Evolutionary conservation across 2,329 filamentous ascomycete species (phyloP).

Genomic region (Fusarium sp.): DNA sequence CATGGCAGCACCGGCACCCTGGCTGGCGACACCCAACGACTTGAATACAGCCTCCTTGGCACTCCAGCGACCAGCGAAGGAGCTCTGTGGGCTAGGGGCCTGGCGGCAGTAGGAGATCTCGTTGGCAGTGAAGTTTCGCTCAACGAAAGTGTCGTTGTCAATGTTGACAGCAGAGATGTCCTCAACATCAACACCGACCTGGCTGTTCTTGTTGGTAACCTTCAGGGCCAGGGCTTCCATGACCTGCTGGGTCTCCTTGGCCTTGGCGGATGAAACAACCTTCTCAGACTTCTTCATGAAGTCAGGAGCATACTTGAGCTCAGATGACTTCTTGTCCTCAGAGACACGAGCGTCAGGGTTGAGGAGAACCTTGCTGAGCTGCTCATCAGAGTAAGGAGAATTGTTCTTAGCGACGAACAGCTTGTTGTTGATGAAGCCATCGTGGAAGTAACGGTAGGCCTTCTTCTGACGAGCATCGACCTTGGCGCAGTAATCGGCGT

Average conservation of each 20-base stretch:
- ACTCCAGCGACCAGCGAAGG: conserved; percentile 95
- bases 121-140: conserved; percentile 89
- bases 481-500: conserved; percentile 85
- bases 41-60: conserved; percentile 99
- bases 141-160: conserved; percentile 91
- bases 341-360: conserved; percentile 92
- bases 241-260: conserved; percentile 77
- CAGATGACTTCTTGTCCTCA: conserved; percentile 86
- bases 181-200: conserved; percentile 95
- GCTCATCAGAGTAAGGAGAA: conserved; percentile 88
- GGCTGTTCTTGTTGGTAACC: conserved; percentile 71
- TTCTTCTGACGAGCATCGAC: conserved; percentile 97
- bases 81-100: conserved; percentile 84
- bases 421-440: conserved; percentile 96
- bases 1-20: conserved; percentile 88
- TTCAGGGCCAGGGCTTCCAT: conserved; percentile 81
- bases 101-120: conserved; percentile 91
- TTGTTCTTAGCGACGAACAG: conserved; percentile 96
- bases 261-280: conserved; percentile 61
- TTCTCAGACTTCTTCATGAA: conserved; percentile 76
- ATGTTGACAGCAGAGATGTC: conserved; percentile 89
- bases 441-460: conserved; percentile 98
- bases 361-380: conserved; percentile 89
- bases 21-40: conserved; percentile 86
- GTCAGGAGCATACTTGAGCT: conserved; percentile 78